phyloP scores from a whole-genome alignment of 2,329 filamentous ascomycete species.

The Curvularia hawaiiensis region DNA sequence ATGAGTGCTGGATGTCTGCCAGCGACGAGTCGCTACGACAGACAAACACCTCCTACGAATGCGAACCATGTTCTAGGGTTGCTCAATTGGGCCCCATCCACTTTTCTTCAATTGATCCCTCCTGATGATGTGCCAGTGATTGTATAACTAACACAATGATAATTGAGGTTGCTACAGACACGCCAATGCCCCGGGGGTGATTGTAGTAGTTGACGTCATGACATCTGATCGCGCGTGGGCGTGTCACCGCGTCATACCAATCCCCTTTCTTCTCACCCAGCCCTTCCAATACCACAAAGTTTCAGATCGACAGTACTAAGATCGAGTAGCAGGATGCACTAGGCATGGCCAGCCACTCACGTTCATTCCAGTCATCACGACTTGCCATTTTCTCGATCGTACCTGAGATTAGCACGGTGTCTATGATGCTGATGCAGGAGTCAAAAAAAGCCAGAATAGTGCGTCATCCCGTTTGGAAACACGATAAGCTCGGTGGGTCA shows the following conservation, averaged over 20 bases:
- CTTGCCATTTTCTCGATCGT: constrained; percentile 11
- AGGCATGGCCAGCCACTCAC: constrained; percentile 2
- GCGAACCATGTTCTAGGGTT: constrained; percentile 9
- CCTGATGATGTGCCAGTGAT: background rate
- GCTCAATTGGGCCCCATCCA: constrained; percentile 2
- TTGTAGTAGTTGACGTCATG: constrained; percentile 11
- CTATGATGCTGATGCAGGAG: constrained; percentile 20
- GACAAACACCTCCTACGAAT: constrained; percentile 16
- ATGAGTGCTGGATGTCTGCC: constrained; percentile 12
- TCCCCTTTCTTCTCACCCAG: constrained; percentile 1
- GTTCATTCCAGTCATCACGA: background rate
- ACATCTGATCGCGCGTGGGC: constrained; percentile 4
- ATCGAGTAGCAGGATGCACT: background rate
- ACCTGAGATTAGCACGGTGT: constrained; percentile 18
- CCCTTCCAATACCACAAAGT: constrained; percentile 5
- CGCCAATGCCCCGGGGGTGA: background rate
- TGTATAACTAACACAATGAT: background rate
- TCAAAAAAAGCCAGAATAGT: constrained; percentile 10
- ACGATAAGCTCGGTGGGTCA: constrained; percentile 5
- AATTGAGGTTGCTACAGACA: background rate
- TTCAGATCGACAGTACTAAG: constrained; percentile 7
- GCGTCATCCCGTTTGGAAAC: constrained; percentile 9
- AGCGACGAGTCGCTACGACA: constrained; percentile 11
- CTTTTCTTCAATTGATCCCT: background rate
- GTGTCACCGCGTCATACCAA: constrained; percentile 9